A percentile compares a stretch with the other conserved stretches of the same genome.
Conservation (phyloP, 371 early-diverging fungal genomes). For the Rhizopus arrhizus region DNA sequence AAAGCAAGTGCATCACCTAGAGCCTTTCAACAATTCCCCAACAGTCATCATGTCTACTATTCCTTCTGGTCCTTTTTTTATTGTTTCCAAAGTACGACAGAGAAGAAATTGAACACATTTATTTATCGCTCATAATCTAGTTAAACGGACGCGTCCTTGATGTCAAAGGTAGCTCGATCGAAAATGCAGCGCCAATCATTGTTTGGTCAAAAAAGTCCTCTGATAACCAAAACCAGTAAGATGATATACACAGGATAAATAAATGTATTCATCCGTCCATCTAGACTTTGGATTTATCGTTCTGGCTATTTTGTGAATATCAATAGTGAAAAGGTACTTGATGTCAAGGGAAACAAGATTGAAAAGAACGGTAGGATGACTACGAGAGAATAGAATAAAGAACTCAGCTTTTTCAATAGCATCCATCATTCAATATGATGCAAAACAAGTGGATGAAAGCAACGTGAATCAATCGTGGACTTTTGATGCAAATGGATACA, state of each 20-base stretch:
- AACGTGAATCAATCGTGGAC: constrained; percentile 73
- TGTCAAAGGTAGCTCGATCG: constrained; percentile 26
- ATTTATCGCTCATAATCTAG: too few species aligned
- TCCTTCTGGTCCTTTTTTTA: too few species aligned
- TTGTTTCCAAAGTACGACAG: too few species aligned
- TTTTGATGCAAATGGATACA: constrained; percentile 77
- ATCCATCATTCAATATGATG: constrained; percentile 26
- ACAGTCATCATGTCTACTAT: too few species aligned
- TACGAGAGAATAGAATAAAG: too few species aligned
- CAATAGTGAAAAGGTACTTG: constrained; percentile 27
- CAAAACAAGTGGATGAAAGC: constrained; percentile 51
- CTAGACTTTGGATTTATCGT: constrained; percentile 23
- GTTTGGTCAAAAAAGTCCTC: constrained; percentile 24
- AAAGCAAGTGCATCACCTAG: too few species aligned
- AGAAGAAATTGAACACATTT: too few species aligned
- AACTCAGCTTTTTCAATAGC: constrained; percentile 3
- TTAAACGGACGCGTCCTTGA: constrained; percentile 30
- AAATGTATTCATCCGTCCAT: too few species aligned
- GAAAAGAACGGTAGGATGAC: not conserved
- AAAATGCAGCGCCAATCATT: constrained; percentile 25
- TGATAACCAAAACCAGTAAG: constrained; percentile 23
- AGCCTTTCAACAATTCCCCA: too few species aligned
- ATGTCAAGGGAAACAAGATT: constrained; percentile 21
- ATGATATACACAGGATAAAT: too few species aligned
- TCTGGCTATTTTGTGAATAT: constrained; percentile 26